Conservation (phyloP, 768 basidiomycete species). For the Lentinus tigrinus region DNA sequence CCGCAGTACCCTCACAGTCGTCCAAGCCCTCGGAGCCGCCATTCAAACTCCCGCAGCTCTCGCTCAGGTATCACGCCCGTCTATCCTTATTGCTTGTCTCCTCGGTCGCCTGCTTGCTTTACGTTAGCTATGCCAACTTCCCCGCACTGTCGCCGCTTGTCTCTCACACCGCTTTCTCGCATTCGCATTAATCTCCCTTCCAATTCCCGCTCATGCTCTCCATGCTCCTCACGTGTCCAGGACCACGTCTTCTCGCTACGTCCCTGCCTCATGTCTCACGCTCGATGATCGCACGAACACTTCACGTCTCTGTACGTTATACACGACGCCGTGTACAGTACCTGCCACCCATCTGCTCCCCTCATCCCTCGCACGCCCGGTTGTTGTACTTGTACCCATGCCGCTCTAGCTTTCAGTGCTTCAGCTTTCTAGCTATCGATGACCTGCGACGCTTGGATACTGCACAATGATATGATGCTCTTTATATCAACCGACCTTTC, state of each 20-base stretch:
- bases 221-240: neutral
- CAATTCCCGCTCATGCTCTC: neutral
- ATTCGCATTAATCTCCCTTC: neutral
- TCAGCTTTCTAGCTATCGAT: neutral
- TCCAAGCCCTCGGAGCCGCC: neutral
- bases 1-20: neutral
- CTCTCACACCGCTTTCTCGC: neutral
- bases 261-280: no score
- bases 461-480: slow-evolving; percentile 23
- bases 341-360: neutral
- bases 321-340: neutral
- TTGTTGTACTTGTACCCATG: neutral
- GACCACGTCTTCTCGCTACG: neutral
- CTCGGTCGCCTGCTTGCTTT: neutral
- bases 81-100: neutral
- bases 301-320: no score
- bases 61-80: neutral
- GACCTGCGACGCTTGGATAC: neutral
- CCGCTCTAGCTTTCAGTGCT: neutral
- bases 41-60: neutral
- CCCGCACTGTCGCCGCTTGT: neutral
- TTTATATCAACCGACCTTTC: neutral
- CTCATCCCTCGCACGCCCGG: neutral
- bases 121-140: neutral
- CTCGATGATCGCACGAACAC: no score